phyloP scores from a whole-genome alignment of 2,329 filamentous ascomycete genomes.

The Rhynchosporium graminicola region DNA sequence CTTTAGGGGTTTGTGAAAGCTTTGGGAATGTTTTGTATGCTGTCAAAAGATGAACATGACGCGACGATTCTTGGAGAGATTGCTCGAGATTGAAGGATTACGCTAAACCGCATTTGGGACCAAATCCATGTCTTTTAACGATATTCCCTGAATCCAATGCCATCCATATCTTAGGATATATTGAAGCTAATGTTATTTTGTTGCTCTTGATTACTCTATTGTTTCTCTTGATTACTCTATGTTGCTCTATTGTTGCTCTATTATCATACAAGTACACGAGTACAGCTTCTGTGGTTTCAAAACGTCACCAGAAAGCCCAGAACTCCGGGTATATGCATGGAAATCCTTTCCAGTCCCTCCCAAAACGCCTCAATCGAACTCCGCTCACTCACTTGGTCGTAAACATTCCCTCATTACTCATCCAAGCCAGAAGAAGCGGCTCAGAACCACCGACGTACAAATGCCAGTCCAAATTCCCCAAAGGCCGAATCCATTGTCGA shows the following conservation, averaged over 20 bases:
- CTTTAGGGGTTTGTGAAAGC: conserved; percentile 20
- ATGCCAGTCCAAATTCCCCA: not conserved
- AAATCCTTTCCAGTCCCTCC: conserved; percentile 9
- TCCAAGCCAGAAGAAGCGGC: not conserved
- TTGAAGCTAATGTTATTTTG: not conserved
- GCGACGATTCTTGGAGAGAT: conserved; percentile 23
- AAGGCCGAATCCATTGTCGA: conserved; percentile 12
- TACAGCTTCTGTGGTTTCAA: conserved; percentile 3
- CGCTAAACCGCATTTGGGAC: not conserved
- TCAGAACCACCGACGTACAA: not conserved
- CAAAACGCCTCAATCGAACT: conserved; percentile 1
- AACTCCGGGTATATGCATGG: conserved; percentile 14
- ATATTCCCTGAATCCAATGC: not conserved
- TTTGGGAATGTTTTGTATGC: conserved; percentile 16
- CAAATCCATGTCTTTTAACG: not conserved
- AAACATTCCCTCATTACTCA: not conserved
- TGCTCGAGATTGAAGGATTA: not conserved
- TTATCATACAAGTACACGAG: conserved; percentile 8
- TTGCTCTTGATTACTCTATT: not conserved
- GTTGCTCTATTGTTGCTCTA: not conserved
- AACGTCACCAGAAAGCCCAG: conserved; percentile 7
- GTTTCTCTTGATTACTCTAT: not conserved
- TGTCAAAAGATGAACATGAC: conserved; percentile 20
- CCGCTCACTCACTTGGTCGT: not conserved
- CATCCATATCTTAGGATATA: not conserved